Percentiles rank a stretch among this genome's conserved stretches.
These are phyloP conservation scores for Vaccinium darrowii DNA, from an alignment of 148 eudicot species.

Conservation along the genomic window DNA sequence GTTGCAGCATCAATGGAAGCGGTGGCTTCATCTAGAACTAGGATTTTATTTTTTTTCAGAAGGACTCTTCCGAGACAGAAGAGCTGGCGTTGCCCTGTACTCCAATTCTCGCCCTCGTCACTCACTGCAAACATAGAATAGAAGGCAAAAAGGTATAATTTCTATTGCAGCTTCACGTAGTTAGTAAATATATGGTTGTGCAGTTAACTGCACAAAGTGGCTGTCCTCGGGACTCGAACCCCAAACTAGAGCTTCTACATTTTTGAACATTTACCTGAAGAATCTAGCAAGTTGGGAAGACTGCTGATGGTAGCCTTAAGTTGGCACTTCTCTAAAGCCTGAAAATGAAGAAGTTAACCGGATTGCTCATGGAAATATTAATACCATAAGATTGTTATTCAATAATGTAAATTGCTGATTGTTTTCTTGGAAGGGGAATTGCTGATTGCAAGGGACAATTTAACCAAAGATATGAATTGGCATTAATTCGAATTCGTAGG, in stretches of 20 bases:
- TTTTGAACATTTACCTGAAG: conserved; percentile 41
- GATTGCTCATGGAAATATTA: neutral
- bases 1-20: conserved; percentile 66
- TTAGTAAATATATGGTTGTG: neutral
- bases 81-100: conserved; percentile 58
- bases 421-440: too few relatives aligned
- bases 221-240: too few relatives aligned
- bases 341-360: neutral
- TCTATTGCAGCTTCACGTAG: neutral
- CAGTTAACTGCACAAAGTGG: too few relatives aligned
- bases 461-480: too few relatives aligned
- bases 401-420: neutral
- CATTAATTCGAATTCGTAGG: too few relatives aligned
- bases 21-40: conserved; percentile 71
- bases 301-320: conserved; percentile 54
- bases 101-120: conserved; percentile 75
- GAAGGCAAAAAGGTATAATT: neutral
- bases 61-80: conserved; percentile 69
- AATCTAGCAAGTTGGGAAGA: conserved; percentile 59
- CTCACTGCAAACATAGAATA: conserved; percentile 32
- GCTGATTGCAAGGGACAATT: too few relatives aligned
- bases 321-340: conserved; percentile 79
- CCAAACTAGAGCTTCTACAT: neutral
- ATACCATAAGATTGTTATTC: neutral
- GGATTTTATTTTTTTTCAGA: conserved; percentile 56